Conservation (phyloP, 352 stramenopile species). For the Globisporangium megalacanthum region DNA sequence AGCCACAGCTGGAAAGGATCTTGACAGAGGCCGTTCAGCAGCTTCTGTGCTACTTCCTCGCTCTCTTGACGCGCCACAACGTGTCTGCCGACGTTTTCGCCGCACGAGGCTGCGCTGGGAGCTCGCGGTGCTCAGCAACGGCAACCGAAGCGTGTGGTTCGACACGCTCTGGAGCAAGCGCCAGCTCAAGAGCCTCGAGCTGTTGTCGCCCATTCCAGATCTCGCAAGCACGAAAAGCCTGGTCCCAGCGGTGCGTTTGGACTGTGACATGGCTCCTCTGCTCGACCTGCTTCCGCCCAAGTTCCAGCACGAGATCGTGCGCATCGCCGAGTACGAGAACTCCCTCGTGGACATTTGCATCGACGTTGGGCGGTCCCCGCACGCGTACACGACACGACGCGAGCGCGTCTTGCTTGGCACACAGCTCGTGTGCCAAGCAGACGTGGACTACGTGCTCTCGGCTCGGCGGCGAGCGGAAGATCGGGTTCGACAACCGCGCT, state of each 20-base stretch:
- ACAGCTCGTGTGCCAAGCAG: constrained; percentile 29
- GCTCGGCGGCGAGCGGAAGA: constrained; percentile 36
- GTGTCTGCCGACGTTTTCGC: not conserved
- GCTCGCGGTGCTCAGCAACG: not conserved
- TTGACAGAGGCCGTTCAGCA: not conserved
- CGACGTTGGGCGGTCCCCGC: constrained; percentile 25
- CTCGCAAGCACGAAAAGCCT: not conserved
- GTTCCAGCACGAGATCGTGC: constrained; percentile 19
- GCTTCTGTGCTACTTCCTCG: not conserved
- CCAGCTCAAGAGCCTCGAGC: constrained; percentile 4
- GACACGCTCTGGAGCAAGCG: not conserved
- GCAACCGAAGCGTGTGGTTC: not conserved
- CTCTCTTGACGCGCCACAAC: not conserved
- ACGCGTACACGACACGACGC: constrained; percentile 24
- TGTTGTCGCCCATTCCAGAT: not conserved
- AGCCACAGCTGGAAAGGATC: not conserved
- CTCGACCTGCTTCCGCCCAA: constrained; percentile 22
- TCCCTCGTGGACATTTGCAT: constrained; percentile 36
- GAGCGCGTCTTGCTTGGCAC: constrained; percentile 24
- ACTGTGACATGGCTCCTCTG: constrained; percentile 32
- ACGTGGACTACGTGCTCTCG: constrained; percentile 50
- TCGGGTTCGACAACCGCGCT: constrained; percentile 75
- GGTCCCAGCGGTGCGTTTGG: not conserved
- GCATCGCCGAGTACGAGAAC: constrained; percentile 15
- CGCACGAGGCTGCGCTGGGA: not conserved